These are phyloP conservation scores for Pugionium cornutum DNA, from an alignment of 345 rosid species.

Conservation along the genomic window DNA sequence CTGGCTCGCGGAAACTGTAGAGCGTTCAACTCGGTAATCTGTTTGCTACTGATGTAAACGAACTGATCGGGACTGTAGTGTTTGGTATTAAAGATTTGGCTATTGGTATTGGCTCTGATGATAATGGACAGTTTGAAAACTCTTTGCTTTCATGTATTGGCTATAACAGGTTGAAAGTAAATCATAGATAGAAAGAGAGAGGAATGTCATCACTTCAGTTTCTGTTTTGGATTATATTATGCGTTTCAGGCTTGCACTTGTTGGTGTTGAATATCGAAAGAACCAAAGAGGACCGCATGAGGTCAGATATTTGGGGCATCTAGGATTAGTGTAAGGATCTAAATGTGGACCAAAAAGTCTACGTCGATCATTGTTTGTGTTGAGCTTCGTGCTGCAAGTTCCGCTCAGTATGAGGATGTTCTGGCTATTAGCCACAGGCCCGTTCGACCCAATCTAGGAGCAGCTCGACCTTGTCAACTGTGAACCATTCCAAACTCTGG, in stretches of 20 bases:
- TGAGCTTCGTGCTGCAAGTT: no score
- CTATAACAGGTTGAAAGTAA: no score
- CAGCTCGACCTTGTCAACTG: no score
- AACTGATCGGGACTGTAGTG: background rate
- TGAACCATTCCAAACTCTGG: no score
- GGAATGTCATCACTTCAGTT: background rate
- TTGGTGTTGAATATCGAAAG: background rate
- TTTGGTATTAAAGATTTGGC: slow-evolving; percentile 7
- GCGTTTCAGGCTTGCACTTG: slow-evolving; percentile 1
- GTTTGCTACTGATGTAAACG: no score
- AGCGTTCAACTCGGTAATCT: no score
- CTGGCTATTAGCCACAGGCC: no score
- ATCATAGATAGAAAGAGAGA: background rate
- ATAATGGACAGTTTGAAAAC: background rate
- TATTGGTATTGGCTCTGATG: slow-evolving; percentile 3
- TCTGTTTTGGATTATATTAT: no score
- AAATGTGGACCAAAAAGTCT: background rate
- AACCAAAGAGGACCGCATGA: slow-evolving; percentile 2
- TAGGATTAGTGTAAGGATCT: background rate
- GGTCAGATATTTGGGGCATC: background rate
- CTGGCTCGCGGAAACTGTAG: no score
- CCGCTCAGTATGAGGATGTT: no score
- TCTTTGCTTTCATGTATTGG: background rate
- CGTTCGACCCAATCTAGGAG: background rate
- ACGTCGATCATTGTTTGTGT: no score